phyloP scores from a whole-genome alignment of 2,329 filamentous ascomycete genomes.

The Tolypocladium cylindrosporum region DNA sequence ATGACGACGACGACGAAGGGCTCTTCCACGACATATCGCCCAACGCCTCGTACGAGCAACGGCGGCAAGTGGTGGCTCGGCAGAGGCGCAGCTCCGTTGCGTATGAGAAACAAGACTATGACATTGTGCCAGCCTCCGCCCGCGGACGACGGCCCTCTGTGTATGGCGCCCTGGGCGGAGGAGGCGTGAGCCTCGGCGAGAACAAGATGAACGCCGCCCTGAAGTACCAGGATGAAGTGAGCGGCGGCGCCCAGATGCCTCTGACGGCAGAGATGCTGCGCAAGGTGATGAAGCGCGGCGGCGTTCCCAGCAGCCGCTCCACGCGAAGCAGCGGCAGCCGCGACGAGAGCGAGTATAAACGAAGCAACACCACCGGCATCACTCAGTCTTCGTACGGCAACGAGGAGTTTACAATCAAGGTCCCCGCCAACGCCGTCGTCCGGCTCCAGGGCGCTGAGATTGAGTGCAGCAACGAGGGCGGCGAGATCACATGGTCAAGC shows the following conservation, averaged over 20 bases:
- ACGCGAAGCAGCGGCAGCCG: constrained; percentile 50
- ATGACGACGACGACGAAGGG: constrained; percentile 28
- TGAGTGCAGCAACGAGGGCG: constrained; percentile 45
- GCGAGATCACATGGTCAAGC: constrained; percentile 46
- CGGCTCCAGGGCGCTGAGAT: constrained; percentile 48
- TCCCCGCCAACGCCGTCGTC: constrained; percentile 45
- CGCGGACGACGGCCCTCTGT: constrained; percentile 29
- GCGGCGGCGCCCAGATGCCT: constrained; percentile 31
- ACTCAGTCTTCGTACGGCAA: constrained; percentile 40
- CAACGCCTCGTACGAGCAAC: constrained; percentile 21
- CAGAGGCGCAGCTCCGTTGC: constrained; percentile 22
- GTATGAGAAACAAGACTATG: constrained; percentile 28
- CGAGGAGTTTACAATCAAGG: constrained; percentile 52
- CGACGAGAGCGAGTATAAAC: constrained; percentile 54
- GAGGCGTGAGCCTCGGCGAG: constrained; percentile 22
- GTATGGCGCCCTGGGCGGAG: constrained; percentile 23
- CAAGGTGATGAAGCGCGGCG: constrained; percentile 35
- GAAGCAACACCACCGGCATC: constrained; percentile 51
- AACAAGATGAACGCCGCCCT: constrained; percentile 28
- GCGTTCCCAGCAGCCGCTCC: constrained; percentile 41
- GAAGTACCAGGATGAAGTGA: constrained; percentile 43
- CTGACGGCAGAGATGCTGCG: constrained; percentile 48
- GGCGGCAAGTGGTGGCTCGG: constrained; percentile 20
- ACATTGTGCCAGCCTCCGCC: constrained; percentile 27
- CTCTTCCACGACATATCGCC: constrained; percentile 30